A percentile compares a stretch with the other conserved stretches of the same genome.
phyloP scores from a whole-genome alignment of 495 filamentous ascomycete genomes.

The Daldinia vernicosa region DNA sequence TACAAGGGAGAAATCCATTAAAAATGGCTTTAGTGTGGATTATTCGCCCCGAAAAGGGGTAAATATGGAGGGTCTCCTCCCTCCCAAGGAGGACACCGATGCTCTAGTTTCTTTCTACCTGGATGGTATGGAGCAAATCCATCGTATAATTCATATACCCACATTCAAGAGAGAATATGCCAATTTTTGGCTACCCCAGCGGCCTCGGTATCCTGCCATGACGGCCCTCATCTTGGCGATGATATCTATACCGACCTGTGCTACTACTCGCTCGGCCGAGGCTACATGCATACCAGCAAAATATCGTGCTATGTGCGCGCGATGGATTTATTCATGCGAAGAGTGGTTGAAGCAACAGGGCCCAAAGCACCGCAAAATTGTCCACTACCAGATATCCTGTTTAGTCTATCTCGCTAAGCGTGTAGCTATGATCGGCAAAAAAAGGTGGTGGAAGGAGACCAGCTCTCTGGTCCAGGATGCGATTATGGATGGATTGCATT shows the following conservation, averaged over 20 bases:
- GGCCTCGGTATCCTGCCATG: constrained; percentile 49
- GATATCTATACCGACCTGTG: constrained; percentile 52
- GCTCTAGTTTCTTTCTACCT: constrained; percentile 53
- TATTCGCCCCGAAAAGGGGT: constrained; percentile 44
- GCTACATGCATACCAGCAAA: constrained; percentile 9
- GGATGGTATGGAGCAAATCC: constrained; percentile 57
- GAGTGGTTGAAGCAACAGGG: constrained; percentile 51
- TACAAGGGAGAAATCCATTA: constrained; percentile 49
- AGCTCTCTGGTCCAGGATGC: constrained; percentile 65
- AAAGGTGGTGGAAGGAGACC: constrained; percentile 64
- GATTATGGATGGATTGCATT: constrained; percentile 65
- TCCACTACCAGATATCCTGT: constrained; percentile 58
- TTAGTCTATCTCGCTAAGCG: constrained; percentile 56
- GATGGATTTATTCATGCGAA: constrained; percentile 53
- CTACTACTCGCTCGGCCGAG: constrained; percentile 42
- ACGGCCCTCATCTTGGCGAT: constrained; percentile 55
- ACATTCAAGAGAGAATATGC: constrained; percentile 55
- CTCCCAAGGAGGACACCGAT: constrained; percentile 50
- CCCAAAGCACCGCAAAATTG: constrained; percentile 54
- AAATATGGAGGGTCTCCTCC: constrained; percentile 51
- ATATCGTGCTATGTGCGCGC: constrained; percentile 43
- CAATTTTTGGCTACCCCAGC: constrained; percentile 52
- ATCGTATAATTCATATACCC: constrained; percentile 58
- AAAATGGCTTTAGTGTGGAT: constrained; percentile 41
- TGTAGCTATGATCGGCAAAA: constrained; percentile 57